phyloP scores from a whole-genome alignment of 1,284 basidiomycete genomes.

The Puccinia brachypodii region DNA sequence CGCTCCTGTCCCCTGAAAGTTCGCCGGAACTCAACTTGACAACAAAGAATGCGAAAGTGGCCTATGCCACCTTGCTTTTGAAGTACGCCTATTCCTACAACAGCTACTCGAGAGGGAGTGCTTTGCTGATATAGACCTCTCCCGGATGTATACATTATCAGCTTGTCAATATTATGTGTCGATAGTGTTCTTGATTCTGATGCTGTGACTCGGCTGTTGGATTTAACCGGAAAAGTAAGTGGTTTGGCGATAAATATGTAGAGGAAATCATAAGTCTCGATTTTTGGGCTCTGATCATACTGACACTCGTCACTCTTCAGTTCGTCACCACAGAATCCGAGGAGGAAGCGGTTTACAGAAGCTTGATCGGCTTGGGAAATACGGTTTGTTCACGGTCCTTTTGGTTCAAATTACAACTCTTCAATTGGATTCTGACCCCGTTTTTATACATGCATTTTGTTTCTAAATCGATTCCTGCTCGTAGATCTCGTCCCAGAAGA shows the following conservation, averaged over 20 bases:
- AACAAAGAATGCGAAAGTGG: conserved; percentile 42
- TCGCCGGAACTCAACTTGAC: background rate
- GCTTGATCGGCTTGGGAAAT: conserved; percentile 36
- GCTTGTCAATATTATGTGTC: conserved; percentile 12
- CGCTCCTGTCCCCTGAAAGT: background rate
- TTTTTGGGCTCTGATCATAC: background rate
- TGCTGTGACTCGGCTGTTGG: background rate
- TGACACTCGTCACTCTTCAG: background rate
- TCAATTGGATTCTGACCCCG: background rate
- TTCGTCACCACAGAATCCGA: conserved; percentile 9
- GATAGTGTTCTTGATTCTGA: conserved; percentile 2
- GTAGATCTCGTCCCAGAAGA: background rate
- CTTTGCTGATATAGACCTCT: background rate
- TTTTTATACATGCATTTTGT: no score
- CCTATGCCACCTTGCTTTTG: conserved; percentile 33
- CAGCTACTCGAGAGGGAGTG: no score
- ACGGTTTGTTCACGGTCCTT: conserved; percentile 6
- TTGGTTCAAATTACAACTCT: background rate
- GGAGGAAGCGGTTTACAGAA: conserved; percentile 39
- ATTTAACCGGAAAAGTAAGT: background rate
- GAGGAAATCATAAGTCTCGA: background rate
- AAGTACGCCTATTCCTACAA: conserved; percentile 11
- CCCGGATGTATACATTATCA: background rate
- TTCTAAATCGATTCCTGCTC: no score
- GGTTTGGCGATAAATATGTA: background rate